phyloP scores from a whole-genome alignment of 257 asterid genomes.

The Solanum bulbocastanum region DNA sequence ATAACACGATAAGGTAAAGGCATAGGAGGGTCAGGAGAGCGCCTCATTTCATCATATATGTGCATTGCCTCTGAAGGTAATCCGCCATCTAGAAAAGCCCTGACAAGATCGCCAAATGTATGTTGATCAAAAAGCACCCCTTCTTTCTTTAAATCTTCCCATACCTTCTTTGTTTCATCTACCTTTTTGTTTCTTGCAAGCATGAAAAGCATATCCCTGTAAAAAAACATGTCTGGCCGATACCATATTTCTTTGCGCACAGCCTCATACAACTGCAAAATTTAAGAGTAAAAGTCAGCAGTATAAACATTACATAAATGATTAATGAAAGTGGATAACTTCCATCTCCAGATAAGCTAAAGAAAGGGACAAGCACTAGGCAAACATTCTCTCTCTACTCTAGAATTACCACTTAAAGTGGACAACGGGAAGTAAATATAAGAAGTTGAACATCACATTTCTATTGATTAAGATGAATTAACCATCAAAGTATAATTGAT shows the following conservation, averaged over 20 bases:
- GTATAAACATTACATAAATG: neutral
- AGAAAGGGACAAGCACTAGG: neutral
- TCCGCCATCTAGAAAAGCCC: conserved; percentile 70
- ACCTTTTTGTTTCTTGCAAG: conserved; percentile 76
- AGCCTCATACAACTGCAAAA: conserved; percentile 54
- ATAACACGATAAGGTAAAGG: conserved; percentile 85
- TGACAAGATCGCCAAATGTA: conserved; percentile 82
- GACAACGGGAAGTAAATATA: neutral
- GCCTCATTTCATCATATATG: conserved; percentile 78
- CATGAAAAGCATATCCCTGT: conserved; percentile 92
- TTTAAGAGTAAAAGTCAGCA: neutral
- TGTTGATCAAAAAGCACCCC: conserved; percentile 86
- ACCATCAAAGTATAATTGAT: neutral
- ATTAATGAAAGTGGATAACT: neutral
- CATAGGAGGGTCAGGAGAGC: conserved; percentile 63
- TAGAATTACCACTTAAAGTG: neutral
- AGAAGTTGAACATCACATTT: neutral
- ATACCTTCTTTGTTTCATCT: conserved; percentile 55
- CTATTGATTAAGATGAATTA: neutral
- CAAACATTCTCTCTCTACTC: neutral
- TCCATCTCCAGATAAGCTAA: neutral
- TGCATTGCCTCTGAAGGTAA: conserved; percentile 68
- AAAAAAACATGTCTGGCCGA: conserved; percentile 88
- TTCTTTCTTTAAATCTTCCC: conserved; percentile 76
- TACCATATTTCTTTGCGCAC: conserved; percentile 87